Conservation (phyloP, 1,284 basidiomycete genomes). For the Baeospora myosura region DNA sequence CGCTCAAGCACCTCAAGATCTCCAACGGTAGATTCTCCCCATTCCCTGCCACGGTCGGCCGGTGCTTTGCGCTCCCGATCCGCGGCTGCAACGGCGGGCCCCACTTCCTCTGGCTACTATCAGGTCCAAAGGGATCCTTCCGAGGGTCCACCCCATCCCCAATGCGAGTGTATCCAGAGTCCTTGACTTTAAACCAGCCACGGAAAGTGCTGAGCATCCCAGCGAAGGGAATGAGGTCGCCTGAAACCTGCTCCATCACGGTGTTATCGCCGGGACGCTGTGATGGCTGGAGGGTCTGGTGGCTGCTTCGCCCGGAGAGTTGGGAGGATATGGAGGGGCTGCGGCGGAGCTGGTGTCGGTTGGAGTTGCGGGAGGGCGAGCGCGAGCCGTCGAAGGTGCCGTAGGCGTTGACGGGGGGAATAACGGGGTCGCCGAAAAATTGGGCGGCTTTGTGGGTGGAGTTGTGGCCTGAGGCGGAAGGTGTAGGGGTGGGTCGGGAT, state of each 20-base stretch:
- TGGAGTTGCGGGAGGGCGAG: constrained; percentile 12
- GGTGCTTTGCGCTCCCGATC: constrained; percentile 6
- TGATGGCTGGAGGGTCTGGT: constrained; percentile 22
- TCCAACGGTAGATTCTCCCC: constrained; percentile 27
- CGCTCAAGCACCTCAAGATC: constrained; percentile 44
- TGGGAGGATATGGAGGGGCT: constrained; percentile 19
- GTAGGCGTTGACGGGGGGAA: constrained; percentile 43
- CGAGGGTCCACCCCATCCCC: background rate
- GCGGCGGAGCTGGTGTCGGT: constrained; percentile 12
- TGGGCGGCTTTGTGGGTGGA: constrained; percentile 14
- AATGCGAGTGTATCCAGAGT: constrained; percentile 2
- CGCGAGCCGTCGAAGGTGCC: constrained; percentile 32
- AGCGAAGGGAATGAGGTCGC: constrained; percentile 37
- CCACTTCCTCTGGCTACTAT: constrained; percentile 10
- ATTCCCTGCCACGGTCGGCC: constrained; percentile 4
- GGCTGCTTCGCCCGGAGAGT: constrained; percentile 17
- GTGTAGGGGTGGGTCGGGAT: constrained; percentile 5
- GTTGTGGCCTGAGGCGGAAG: constrained; percentile 4
- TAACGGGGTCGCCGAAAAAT: constrained; percentile 18
- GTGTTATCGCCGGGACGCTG: constrained; percentile 14
- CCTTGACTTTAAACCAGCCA: constrained; percentile 12
- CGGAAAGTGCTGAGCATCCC: constrained; percentile 18
- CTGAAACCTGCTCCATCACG: constrained; percentile 26
- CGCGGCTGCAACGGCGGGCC: constrained; percentile 9
- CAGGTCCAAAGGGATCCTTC: constrained; percentile 6